Percentiles rank a stretch among this genome's conserved stretches.
These are phyloP conservation scores for cucumber (Cucumis sativus) DNA, from an alignment of 306 rosid genomes.

Conservation along the genomic window DNA sequence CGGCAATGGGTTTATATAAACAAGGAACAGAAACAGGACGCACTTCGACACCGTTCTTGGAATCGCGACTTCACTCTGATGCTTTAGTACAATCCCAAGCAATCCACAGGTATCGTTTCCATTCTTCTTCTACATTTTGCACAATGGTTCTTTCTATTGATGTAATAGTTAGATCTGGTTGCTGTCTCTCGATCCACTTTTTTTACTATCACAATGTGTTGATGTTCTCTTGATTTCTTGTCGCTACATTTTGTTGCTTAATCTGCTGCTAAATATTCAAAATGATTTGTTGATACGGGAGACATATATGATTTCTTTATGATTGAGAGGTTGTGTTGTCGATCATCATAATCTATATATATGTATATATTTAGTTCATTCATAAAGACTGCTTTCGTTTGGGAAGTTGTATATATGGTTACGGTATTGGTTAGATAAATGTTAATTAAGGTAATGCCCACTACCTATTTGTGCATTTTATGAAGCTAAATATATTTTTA, in stretches of 20 bases:
- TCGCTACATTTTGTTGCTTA: neutral
- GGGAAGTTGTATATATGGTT: neutral
- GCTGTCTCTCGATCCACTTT: neutral
- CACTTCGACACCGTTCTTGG: constrained; percentile 3
- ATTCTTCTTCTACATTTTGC: neutral
- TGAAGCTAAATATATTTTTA: neutral
- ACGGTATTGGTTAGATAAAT: neutral
- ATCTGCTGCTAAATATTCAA: neutral
- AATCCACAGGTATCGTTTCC: neutral
- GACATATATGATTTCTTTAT: neutral
- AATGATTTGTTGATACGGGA: neutral
- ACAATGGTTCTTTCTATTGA: neutral
- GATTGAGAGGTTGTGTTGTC: neutral
- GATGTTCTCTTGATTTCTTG: neutral
- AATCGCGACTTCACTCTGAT: constrained; percentile 2
- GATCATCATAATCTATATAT: neutral
- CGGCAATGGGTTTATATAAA: constrained; percentile 22
- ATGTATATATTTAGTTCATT: neutral
- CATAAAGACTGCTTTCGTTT: neutral
- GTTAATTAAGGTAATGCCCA: neutral
- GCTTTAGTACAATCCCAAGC: neutral
- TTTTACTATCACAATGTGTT: neutral
- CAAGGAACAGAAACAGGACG: constrained; percentile 20
- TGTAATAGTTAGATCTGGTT: neutral
- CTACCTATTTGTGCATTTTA: neutral